Evolutionary conservation across 495 filamentous ascomycete species (phyloP), one percentile per base, ranked within the genome.

Genomic region (Jackrogersella minutella): DNA sequence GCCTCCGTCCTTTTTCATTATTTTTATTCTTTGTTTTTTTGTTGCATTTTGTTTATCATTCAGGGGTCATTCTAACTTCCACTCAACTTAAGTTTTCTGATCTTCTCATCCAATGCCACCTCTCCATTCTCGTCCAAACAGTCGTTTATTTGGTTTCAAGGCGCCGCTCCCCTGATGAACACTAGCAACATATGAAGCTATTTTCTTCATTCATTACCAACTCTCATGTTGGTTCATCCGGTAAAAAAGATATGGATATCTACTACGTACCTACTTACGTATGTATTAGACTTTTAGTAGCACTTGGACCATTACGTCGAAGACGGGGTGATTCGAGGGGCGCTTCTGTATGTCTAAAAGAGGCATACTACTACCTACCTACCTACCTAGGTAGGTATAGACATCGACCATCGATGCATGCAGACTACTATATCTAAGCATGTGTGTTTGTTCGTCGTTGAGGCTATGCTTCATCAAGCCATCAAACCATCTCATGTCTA

Each of bases 101-200:
- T n/a, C n/a, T n/a, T 66, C 54, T 64, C 43, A 30, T 68, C 65
- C 65, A 68, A 68, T 68, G 37, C 59, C 54, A 16, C 36, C 36
- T 64, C 66, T 69, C 60, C 66, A 69, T 51, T 21, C n/a, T 43
- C 22, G 10, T 50, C 50, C 11, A 69, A 60, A 64, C 36, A 58
- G 55, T 36, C 28, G 43, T 60, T 60, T 36, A 37, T 37, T 1
- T 51, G 31, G 66, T 69, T 69, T 64, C 66, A 47, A 69, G 24
- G 40, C 43, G 55, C 53, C 36, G 26, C 60, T n/a, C 49, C 49
- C 60, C 49, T 51, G 43, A 14, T 39, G 2, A 8, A 43, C 49
- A 22, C 41, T 53, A 44, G 31, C 47, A 21, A 46, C 34, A 28
- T 24, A 8, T 24, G 11, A 19, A 46, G 26, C 4, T 19, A n/a